phyloP scores from a whole-genome alignment of 768 basidiomycete species.

The Pulveroboletus sp. region DNA sequence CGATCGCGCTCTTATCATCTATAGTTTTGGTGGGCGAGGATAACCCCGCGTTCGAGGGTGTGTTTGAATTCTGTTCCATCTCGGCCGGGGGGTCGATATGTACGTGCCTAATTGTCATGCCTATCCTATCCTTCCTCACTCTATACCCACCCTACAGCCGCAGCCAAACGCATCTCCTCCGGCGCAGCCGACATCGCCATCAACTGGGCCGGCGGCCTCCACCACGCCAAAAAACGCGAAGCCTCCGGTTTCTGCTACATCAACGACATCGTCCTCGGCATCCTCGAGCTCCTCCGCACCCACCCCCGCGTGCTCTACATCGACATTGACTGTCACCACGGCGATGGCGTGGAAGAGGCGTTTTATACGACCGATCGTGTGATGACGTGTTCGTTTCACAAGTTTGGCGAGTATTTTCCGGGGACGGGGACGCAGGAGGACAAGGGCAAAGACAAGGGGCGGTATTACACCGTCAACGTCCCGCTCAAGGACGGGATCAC shows the following conservation, averaged over 20 bases:
- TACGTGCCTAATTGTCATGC: not conserved
- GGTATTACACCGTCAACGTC: conserved; percentile 88
- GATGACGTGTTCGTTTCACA: conserved; percentile 97
- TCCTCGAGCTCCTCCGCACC: conserved; percentile 86
- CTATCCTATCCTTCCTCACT: not conserved
- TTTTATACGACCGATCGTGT: conserved; percentile 97
- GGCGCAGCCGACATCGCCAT: conserved; percentile 83
- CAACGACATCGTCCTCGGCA: conserved; percentile 95
- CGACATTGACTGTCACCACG: conserved; percentile 98
- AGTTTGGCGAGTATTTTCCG: conserved; percentile 84
- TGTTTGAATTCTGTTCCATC: conserved; percentile 97
- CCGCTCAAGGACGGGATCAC: conserved; percentile 93
- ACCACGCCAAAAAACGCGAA: conserved; percentile 99
- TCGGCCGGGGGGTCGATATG: conserved; percentile 89
- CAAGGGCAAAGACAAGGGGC: conserved; percentile 77
- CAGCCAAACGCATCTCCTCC: conserved; percentile 73
- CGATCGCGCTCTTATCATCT: not conserved
- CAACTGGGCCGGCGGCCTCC: conserved; percentile 98
- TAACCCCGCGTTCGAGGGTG: conserved; percentile 93
- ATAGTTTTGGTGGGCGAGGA: conserved; percentile 78
- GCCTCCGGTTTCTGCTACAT: conserved; percentile 99
- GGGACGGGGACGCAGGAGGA: conserved; percentile 84
- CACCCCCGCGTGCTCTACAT: conserved; percentile 91
- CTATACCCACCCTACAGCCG: conserved; percentile 42
- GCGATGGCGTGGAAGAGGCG: conserved; percentile 98